These are phyloP conservation scores for Sicyos baderoa DNA, from an alignment of 306 rosid genomes.

Conservation along the genomic window DNA sequence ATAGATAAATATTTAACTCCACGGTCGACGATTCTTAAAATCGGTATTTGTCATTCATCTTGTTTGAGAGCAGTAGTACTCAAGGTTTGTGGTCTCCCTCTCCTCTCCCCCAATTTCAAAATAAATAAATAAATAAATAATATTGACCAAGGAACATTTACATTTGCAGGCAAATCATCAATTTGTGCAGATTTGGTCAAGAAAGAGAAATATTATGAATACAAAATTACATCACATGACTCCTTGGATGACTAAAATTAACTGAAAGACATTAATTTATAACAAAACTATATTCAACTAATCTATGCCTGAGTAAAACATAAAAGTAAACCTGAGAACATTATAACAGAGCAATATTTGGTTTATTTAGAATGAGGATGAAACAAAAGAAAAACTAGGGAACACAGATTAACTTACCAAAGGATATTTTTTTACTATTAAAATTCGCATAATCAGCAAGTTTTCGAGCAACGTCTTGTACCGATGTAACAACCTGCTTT, in stretches of 20 bases:
- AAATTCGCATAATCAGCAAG: constrained; percentile 72
- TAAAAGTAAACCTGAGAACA: not conserved
- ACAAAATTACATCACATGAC: not conserved
- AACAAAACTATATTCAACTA: not conserved
- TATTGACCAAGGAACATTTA: not conserved
- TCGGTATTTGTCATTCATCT: too few species aligned
- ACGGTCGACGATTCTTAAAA: too few species aligned
- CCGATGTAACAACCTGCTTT: constrained; percentile 66
- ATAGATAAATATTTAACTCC: not conserved
- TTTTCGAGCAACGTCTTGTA: constrained; percentile 79
- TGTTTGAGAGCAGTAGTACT: too few species aligned
- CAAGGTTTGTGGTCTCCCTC: too few species aligned
- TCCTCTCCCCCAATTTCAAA: too few species aligned
- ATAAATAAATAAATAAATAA: not conserved
- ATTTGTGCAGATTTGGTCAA: not conserved
- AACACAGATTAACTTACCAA: constrained; percentile 32
- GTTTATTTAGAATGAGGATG: not conserved
- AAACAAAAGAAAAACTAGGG: constrained; percentile 5
- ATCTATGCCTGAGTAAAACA: not conserved
- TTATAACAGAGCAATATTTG: not conserved
- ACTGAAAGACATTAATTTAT: not conserved
- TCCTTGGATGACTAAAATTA: not conserved
- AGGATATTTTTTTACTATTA: constrained; percentile 34
- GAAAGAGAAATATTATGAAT: not conserved
- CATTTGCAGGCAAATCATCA: not conserved